phyloP scores from a whole-genome alignment of 2,329 filamentous ascomycete genomes.

The Scytalidium lignicola region DNA sequence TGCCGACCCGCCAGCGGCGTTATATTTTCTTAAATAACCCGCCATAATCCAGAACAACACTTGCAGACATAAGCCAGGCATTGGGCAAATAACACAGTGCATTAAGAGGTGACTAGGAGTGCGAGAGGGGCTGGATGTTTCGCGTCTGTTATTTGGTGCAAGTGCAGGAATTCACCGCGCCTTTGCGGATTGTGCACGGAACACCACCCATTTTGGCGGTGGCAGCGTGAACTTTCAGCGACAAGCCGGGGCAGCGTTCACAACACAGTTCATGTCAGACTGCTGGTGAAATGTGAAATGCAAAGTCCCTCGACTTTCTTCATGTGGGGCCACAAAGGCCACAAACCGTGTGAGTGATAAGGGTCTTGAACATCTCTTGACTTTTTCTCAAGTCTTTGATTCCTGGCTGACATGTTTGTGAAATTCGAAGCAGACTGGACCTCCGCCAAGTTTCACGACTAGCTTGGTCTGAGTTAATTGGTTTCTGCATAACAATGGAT shows the following conservation, averaged over 20 bases:
- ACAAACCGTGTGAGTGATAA: too few species aligned
- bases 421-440: too few species aligned
- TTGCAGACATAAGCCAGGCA: not conserved
- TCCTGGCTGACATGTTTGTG: too few species aligned
- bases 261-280: not conserved
- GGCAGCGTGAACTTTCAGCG: not conserved
- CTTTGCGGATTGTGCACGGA: not conserved
- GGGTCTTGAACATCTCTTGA: too few species aligned
- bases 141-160: not conserved
- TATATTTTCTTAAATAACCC: not conserved
- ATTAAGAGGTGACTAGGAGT: not conserved
- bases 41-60: not conserved
- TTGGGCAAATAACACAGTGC: not conserved
- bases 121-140: not conserved
- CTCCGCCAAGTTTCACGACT: too few species aligned
- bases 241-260: not conserved
- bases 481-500: too few species aligned
- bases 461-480: too few species aligned
- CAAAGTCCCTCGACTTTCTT: too few species aligned
- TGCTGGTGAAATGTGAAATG: too few species aligned
- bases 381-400: too few species aligned
- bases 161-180: not conserved
- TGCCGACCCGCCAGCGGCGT: not conserved
- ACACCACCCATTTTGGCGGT: not conserved
- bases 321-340: too few species aligned